Evolutionary conservation across 1,139 yeast genomes (phyloP), one percentile per base, ranked within the genome.

Genomic region (Zygoascus meyerae): DNA sequence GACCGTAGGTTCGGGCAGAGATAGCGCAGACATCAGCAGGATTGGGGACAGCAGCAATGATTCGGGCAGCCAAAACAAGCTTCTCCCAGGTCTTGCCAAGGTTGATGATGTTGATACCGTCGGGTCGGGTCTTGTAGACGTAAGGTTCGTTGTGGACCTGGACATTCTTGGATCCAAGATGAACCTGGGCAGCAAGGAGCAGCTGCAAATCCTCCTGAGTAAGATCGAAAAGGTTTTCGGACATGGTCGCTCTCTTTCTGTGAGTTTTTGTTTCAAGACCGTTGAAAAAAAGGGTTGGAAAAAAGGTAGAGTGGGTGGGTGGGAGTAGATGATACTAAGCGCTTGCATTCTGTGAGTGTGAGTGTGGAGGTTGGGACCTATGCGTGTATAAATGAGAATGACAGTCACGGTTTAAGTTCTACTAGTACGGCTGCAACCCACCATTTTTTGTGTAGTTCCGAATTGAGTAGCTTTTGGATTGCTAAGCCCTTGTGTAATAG

Each of bases 1-100:
- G 99, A 71, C 98, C 99, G 79, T 86, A 92, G 67, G 97, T 90
- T 83, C 98, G 92, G 69, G 98, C 87, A 61, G 97, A 90, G 72
- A 95, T 86, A 68, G 95, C 97, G 73, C 92, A 97, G 69, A 94
- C 96, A 72, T 94, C 99, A 64, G 94, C 80, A 62, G 97, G 81
- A 83, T 87, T 89, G 79, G 98, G 98, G 66, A 94, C 84, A 68
- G 98, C 96, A 72, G 97, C 98, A 71, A 94, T 90, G 78, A 90
- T 86, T 81, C 97, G 92, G 67, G 99, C 98, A 70, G 99, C 99
- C 73, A 94, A 82, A 61, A 92, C 97, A 74, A 94, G 86, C 82
- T 94, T 94, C 82, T 94, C 97, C 98, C 98, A 92, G 69, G 99
- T 94, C 82, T 92, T 92, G 79, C 95, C 92, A 71, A 92, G 79